Conservation (phyloP, 2,329 filamentous ascomycete genomes). For the Stylonectria norvegica region DNA sequence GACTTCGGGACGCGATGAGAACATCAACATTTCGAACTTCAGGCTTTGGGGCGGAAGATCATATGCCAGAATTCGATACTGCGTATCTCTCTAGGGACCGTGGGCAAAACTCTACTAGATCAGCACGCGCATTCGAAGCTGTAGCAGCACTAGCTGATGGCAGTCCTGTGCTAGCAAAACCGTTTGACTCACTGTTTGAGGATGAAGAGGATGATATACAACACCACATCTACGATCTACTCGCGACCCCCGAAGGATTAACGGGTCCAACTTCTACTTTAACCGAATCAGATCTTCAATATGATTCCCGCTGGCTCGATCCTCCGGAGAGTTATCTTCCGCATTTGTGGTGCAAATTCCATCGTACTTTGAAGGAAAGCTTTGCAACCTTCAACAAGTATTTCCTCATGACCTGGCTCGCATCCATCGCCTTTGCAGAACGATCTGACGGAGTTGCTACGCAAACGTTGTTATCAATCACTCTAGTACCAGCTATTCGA, state of each 20-base stretch:
- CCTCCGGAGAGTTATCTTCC: background rate
- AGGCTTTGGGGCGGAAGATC: slow-evolving; percentile 20
- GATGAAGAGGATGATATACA: no score
- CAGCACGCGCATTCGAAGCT: background rate
- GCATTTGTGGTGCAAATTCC: background rate
- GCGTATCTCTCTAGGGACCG: slow-evolving; percentile 12
- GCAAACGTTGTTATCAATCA: background rate
- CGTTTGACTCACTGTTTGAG: no score
- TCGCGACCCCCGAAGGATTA: background rate
- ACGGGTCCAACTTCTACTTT: background rate
- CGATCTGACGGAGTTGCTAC: background rate
- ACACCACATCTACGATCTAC: background rate
- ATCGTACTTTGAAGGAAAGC: background rate
- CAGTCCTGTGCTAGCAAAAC: background rate
- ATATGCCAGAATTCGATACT: slow-evolving; percentile 7
- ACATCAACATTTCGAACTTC: slow-evolving; percentile 9
- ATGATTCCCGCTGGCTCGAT: background rate
- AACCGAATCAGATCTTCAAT: background rate
- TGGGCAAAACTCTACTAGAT: background rate
- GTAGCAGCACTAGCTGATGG: slow-evolving; percentile 8
- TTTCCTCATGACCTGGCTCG: background rate
- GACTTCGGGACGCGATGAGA: slow-evolving; percentile 14
- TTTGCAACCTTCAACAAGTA: background rate
- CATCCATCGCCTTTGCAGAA: background rate
- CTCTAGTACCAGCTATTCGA: background rate